Evolutionary conservation across 306 rosid species (phyloP).

Genomic region (Dalbergia cultrata): DNA sequence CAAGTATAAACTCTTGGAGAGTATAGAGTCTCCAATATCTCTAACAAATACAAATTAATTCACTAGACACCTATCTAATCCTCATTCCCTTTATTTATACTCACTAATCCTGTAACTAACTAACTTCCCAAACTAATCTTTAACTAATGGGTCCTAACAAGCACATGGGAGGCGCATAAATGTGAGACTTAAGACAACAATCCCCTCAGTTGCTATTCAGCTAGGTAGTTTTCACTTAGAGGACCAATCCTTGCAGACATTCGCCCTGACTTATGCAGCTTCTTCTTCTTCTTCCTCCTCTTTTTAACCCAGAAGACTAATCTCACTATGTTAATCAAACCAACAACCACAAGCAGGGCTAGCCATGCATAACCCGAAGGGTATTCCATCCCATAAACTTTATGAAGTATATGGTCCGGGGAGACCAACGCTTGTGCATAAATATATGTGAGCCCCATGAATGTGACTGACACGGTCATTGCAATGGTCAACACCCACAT

Average conservation of each 20-base stretch:
- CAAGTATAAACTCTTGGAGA: too few species aligned
- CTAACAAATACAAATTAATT: too few species aligned
- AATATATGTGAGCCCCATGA: background rate
- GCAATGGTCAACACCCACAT: conserved; percentile 39
- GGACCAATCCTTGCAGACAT: too few species aligned
- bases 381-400: background rate
- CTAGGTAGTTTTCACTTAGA: too few species aligned
- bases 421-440: conserved; percentile 12
- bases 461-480: conserved; percentile 33
- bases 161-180: too few species aligned
- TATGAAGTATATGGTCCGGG: background rate
- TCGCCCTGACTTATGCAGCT: too few species aligned
- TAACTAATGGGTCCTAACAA: too few species aligned
- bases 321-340: conserved; percentile 1
- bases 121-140: too few species aligned
- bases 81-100: too few species aligned
- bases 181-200: background rate
- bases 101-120: too few species aligned
- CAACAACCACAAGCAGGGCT: background rate
- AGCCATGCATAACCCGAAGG: background rate
- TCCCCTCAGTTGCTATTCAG: background rate
- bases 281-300: background rate
- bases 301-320: conserved; percentile 22
- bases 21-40: too few species aligned
- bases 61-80: too few species aligned